phyloP scores from a whole-genome alignment of 2,329 filamentous ascomycete species.

The Paecilomyces variotii region DNA sequence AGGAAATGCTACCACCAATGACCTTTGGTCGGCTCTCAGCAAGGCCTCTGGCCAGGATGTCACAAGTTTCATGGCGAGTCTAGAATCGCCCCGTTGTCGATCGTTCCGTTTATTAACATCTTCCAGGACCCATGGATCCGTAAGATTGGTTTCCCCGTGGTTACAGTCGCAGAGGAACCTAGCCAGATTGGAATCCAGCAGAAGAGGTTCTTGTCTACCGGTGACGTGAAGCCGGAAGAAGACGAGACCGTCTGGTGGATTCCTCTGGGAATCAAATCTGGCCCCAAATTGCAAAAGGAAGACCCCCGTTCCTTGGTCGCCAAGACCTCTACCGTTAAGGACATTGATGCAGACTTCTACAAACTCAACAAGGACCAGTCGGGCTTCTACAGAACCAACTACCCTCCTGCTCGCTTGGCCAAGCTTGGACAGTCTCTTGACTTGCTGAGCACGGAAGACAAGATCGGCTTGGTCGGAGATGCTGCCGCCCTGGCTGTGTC shows the following conservation, averaged over 20 bases:
- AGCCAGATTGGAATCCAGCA: conserved; percentile 78
- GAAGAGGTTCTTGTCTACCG: conserved; percentile 81
- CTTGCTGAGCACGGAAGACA: conserved; percentile 74
- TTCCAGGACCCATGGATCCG: conserved; percentile 72
- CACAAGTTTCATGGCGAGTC: conserved; percentile 64
- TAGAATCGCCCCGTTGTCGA: neutral
- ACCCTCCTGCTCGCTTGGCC: conserved; percentile 72
- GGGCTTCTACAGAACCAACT: conserved; percentile 89
- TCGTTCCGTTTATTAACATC: conserved; percentile 5
- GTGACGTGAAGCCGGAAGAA: conserved; percentile 84
- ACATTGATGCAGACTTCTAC: conserved; percentile 70
- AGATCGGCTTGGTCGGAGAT: conserved; percentile 86
- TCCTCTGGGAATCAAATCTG: conserved; percentile 76
- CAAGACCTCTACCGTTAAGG: conserved; percentile 66
- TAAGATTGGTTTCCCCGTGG: conserved; percentile 87
- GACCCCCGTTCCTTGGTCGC: conserved; percentile 61
- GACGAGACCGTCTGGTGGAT: conserved; percentile 95
- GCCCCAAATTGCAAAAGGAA: conserved; percentile 54
- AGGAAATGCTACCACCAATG: conserved; percentile 77
- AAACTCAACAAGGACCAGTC: conserved; percentile 86
- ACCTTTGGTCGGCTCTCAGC: conserved; percentile 81
- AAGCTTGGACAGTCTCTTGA: conserved; percentile 72
- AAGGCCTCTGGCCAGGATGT: conserved; percentile 85
- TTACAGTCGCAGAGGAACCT: conserved; percentile 76
- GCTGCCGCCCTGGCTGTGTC: conserved; percentile 82